These are phyloP conservation scores for Pichia eremophila DNA, from an alignment of 805 yeast species.

Conservation along the genomic window DNA sequence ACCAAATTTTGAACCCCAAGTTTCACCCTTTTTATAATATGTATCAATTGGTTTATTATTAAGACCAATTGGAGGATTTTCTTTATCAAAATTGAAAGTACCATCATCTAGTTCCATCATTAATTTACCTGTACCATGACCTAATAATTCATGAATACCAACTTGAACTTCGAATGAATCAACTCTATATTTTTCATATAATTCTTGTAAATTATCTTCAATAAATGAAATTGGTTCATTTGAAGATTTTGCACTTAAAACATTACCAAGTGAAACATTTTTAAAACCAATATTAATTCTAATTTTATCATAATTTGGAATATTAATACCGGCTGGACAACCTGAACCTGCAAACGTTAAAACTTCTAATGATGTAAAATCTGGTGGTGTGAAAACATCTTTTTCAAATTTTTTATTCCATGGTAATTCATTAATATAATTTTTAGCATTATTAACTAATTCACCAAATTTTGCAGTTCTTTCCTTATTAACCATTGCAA, in stretches of 20 bases:
- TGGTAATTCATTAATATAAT: slow-evolving; percentile 59
- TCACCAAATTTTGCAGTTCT: slow-evolving; percentile 71
- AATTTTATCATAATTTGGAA: slow-evolving; percentile 88
- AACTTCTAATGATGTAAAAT: slow-evolving; percentile 84
- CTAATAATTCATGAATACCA: slow-evolving; percentile 84
- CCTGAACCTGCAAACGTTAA: slow-evolving; percentile 85
- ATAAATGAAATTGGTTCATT: slow-evolving; percentile 65
- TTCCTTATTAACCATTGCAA: slow-evolving; percentile 83
- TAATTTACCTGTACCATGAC: slow-evolving; percentile 87
- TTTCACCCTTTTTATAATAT: slow-evolving; percentile 70
- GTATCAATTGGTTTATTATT: slow-evolving; percentile 56
- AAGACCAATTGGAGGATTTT: slow-evolving; percentile 51
- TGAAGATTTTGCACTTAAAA: slow-evolving; percentile 63
- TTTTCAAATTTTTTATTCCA: slow-evolving; percentile 74
- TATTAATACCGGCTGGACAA: slow-evolving; percentile 87
- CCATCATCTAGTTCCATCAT: slow-evolving; percentile 51
- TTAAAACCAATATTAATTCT: slow-evolving; percentile 78
- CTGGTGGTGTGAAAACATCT: slow-evolving; percentile 84
- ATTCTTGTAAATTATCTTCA: slow-evolving; percentile 38
- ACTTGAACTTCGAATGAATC: slow-evolving; percentile 90
- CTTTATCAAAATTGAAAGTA: slow-evolving; percentile 60
- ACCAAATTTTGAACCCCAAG: slow-evolving; percentile 87
- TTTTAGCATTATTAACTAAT: slow-evolving; percentile 58
- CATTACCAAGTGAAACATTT: slow-evolving; percentile 83
- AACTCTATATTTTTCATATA: slow-evolving; percentile 62